Evolutionary conservation across 768 basidiomycete genomes (phyloP).

Genomic region (Pluteus cervinus): DNA sequence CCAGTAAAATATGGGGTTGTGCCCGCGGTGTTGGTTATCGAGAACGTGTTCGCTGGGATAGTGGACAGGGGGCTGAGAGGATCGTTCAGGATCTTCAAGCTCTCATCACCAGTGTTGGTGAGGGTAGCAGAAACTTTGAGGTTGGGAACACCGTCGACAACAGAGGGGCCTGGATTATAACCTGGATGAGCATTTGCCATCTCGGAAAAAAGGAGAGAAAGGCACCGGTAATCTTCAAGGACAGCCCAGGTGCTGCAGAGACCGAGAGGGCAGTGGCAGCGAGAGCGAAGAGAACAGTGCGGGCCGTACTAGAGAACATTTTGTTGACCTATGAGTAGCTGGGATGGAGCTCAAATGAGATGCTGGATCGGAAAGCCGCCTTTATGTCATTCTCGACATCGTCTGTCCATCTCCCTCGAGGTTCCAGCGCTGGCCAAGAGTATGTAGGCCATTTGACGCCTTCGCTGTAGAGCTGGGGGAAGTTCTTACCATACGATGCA

Average conservation of each 20-base stretch:
- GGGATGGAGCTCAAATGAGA: too few species aligned
- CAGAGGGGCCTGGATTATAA: constrained; percentile 28
- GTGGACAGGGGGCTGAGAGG: constrained; percentile 32
- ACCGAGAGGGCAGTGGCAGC: constrained; percentile 25
- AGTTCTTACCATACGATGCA: too few species aligned
- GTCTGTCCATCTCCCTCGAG: too few species aligned
- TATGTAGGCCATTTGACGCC: too few species aligned
- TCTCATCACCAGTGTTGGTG: constrained; percentile 41
- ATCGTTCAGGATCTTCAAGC: constrained; percentile 42
- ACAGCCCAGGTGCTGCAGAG: constrained; percentile 27
- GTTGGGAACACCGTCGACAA: constrained; percentile 29
- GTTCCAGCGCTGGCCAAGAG: too few species aligned
- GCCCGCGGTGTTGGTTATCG: constrained; percentile 28
- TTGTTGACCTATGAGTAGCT: too few species aligned
- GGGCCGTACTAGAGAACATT: constrained; percentile 28
- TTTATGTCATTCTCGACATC: too few species aligned
- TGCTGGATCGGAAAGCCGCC: too few species aligned
- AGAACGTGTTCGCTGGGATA: constrained; percentile 37
- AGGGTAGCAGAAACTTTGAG: constrained; percentile 33
- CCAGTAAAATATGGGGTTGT: constrained; percentile 34
- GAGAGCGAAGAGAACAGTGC: constrained; percentile 27
- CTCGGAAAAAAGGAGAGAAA: background rate
- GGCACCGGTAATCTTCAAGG: constrained; percentile 29
- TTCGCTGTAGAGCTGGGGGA: too few species aligned
- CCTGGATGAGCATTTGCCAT: background rate